Conservation (phyloP, 78 protist species). For the Dictyostelium purpureum region DNA sequence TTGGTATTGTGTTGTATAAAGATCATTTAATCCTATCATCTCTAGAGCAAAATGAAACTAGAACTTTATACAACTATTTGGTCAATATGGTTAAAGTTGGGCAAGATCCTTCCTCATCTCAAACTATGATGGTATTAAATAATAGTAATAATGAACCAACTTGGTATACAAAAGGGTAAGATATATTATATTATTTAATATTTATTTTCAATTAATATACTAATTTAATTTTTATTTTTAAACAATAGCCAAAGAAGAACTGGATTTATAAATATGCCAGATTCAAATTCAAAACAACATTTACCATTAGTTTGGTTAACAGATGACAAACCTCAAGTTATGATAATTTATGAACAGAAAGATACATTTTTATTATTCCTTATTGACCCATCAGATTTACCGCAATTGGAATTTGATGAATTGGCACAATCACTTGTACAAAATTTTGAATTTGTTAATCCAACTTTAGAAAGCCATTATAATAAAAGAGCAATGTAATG, state of each 20-base stretch:
- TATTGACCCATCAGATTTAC: constrained; percentile 24
- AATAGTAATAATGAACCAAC: not conserved
- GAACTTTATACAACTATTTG: constrained; percentile 47
- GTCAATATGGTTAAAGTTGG: constrained; percentile 31
- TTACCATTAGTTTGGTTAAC: constrained; percentile 38
- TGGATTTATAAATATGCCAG: constrained; percentile 24
- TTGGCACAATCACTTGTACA: not conserved
- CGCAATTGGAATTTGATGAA: constrained; percentile 15
- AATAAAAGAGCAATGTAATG: constrained; percentile 49
- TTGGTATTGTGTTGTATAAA: constrained; percentile 34
- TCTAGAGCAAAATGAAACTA: constrained; percentile 32
- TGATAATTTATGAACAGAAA: constrained; percentile 76
- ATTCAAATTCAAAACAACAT: not conserved
- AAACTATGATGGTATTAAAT: not conserved
- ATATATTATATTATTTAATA: not conserved
- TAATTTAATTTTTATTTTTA: not conserved
- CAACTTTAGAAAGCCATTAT: constrained; percentile 29
- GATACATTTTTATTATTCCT: constrained; percentile 59
- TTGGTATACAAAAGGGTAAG: constrained; percentile 68
- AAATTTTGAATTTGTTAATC: constrained; percentile 50
- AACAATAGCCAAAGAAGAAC: constrained; percentile 8
- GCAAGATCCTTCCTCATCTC: not conserved
- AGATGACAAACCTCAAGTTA: not conserved
- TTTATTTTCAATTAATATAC: not conserved
- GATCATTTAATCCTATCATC: constrained; percentile 23